Evolutionary conservation across 306 rosid species (phyloP), one percentile per base, ranked within the genome.

Genomic region (Malus orientalis): DNA sequence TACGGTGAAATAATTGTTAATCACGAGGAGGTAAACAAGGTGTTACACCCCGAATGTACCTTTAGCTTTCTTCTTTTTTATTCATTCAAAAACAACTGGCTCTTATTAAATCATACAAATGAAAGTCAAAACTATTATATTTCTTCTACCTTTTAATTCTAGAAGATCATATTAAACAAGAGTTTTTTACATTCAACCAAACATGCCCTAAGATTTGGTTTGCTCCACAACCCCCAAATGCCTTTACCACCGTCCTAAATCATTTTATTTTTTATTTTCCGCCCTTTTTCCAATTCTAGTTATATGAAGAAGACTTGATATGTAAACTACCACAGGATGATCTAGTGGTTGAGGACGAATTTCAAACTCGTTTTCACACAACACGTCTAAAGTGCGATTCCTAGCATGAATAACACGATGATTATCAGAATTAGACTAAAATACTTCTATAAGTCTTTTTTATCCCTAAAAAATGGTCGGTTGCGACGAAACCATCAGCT

Each of bases 181-280:
- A 33, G 7, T 29, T 23, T 9, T 55, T 5, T 22, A 16, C 4
- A 73, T 30, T 42, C 78, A 25, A 61, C 67, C 38, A 45, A 61
- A 61, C 60, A 74, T 60, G 60, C 42, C 58, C 60, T 74, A 45
- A 74, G 78, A 74, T 74, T 74, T 66, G 49, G 42, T 10, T 13
- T 7, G 25, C 70, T 18, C 70, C 8, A 33, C 23, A 32, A 18
- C 77, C 69, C 30, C n/a, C 30, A 18, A 16, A 74, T 20, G 61
- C 70, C 33, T 74, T 60, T 45, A 1, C 78, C 70, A 74, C 78
- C 78, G 78, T 45, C 78, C 78, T 11, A 27, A 13, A 29, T 61
- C 61, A 74, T 62, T 74, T 45, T 22, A 18, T 27, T 59, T 60
- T 42, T 22, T 40, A 33, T 59, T 40, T 30, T 63, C 58, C 53